Evolutionary conservation across 106 monocot genomes (phyloP).

Genomic region (Allium cepa): DNA sequence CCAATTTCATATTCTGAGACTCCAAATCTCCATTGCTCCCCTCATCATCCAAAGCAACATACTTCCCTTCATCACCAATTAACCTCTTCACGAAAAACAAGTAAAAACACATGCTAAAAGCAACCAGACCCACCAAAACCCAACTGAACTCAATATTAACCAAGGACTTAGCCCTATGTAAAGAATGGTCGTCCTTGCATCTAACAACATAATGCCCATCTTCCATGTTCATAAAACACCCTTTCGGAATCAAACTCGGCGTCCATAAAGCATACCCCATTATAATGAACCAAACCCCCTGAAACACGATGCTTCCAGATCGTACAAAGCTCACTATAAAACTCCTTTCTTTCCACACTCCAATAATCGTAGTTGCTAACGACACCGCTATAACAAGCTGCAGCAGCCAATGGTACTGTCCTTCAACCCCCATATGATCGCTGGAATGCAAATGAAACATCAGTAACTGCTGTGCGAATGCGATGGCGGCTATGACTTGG

Average conservation of each 20-base stretch:
- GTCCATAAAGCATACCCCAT: slow-evolving; percentile 75
- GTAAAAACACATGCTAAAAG: slow-evolving; percentile 30
- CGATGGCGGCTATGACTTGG: slow-evolving; percentile 34
- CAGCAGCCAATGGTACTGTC: slow-evolving; percentile 80
- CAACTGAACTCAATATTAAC: slow-evolving; percentile 62
- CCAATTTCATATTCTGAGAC: slow-evolving; percentile 8
- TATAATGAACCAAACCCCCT: slow-evolving; percentile 56
- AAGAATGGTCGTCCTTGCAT: slow-evolving; percentile 25
- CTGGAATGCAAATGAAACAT: slow-evolving; percentile 84
- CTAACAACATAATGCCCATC: slow-evolving; percentile 44
- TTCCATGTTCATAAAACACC: slow-evolving; percentile 50
- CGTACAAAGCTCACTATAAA: slow-evolving; percentile 50
- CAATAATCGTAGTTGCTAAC: slow-evolving; percentile 42
- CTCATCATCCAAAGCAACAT: slow-evolving; percentile 9
- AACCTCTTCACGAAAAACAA: slow-evolving; percentile 18
- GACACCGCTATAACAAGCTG: slow-evolving; percentile 59
- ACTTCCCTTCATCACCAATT: slow-evolving; percentile 11
- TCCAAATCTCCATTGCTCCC: slow-evolving; percentile 23
- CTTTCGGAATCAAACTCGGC: slow-evolving; percentile 30
- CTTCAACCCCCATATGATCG: slow-evolving; percentile 89
- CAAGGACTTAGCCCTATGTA: slow-evolving; percentile 44
- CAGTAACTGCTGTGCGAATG: slow-evolving; percentile 67
- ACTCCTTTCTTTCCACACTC: slow-evolving; percentile 35
- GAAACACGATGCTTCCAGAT: slow-evolving; percentile 49
- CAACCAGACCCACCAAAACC: slow-evolving; percentile 29